Evolutionary conservation across 345 rosid genomes (phyloP).

Genomic region (Pistacia vera): DNA sequence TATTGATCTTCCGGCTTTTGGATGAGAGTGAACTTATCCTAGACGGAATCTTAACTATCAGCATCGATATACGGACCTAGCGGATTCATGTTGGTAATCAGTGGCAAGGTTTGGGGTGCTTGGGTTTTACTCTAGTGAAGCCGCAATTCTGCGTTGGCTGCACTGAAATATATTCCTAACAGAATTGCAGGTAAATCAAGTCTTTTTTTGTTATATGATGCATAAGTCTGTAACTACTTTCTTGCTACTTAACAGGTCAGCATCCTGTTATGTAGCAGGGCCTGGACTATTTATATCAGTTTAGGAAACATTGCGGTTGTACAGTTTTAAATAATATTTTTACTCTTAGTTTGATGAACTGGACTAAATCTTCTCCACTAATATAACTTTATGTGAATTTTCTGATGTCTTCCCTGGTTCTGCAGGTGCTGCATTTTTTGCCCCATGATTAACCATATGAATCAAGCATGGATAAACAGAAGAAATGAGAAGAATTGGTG

Average conservation of each 20-base stretch:
- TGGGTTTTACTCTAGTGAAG: slow-evolving; percentile 77
- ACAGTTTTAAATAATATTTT: not conserved
- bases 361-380: not conserved
- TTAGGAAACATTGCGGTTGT: not conserved
- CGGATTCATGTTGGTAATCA: slow-evolving; percentile 63
- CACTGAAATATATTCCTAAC: slow-evolving; percentile 75
- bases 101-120: slow-evolving; percentile 83
- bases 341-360: not conserved
- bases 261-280: not conserved
- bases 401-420: slow-evolving; percentile 18
- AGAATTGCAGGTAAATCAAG: slow-evolving; percentile 67
- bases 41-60: slow-evolving; percentile 73
- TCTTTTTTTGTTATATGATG: not conserved
- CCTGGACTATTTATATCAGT: not conserved
- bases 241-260: not conserved
- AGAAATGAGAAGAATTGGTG: slow-evolving; percentile 73
- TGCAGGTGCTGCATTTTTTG: slow-evolving; percentile 81
- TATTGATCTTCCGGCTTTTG: slow-evolving; percentile 98
- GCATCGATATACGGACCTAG: slow-evolving; percentile 78
- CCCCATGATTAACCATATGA: slow-evolving; percentile 87
- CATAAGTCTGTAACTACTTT: not conserved
- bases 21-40: slow-evolving; percentile 93
- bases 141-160: slow-evolving; percentile 94
- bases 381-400: not conserved
- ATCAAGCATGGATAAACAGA: slow-evolving; percentile 76